A percentile compares a stretch with the other conserved stretches of the same genome.
Evolutionary conservation across 441 rosid species (phyloP).

Genomic region (Arabidopsis hybrid): DNA sequence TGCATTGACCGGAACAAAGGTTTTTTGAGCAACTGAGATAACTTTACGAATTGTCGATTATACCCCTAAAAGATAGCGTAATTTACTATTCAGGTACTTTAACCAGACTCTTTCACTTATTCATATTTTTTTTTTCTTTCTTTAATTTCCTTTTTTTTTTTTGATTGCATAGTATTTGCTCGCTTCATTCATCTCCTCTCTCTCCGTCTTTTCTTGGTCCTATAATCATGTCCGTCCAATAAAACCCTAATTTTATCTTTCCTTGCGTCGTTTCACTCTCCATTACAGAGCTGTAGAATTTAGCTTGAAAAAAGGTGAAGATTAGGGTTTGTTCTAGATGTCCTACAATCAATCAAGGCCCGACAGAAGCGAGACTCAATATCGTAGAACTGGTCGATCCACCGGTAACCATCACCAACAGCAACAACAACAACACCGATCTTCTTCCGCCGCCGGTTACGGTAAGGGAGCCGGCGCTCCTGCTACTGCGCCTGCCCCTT

Average conservation of each 20-base stretch:
- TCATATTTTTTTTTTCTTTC: background rate
- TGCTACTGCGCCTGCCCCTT: slow-evolving; percentile 71
- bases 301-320: slow-evolving; percentile 28
- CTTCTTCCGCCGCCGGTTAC: slow-evolving; percentile 69
- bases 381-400: slow-evolving; percentile 77
- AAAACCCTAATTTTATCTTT: slow-evolving; percentile 56
- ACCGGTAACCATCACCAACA: slow-evolving; percentile 63
- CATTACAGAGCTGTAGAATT: slow-evolving; percentile 41
- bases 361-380: slow-evolving; percentile 77
- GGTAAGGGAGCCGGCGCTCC: slow-evolving; percentile 74
- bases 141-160: background rate
- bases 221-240: slow-evolving; percentile 53
- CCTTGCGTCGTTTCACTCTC: slow-evolving; percentile 46
- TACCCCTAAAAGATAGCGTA: background rate
- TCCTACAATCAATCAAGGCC: slow-evolving; percentile 96
- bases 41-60: rapidly evolving
- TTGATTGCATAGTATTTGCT: background rate
- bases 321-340: slow-evolving; percentile 69
- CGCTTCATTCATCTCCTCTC: slow-evolving; percentile 23
- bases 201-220: slow-evolving; percentile 41
- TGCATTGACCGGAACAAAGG: slow-evolving; percentile 53
- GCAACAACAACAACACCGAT: slow-evolving; percentile 45
- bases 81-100: slow-evolving; percentile 12
- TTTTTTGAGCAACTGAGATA: background rate
- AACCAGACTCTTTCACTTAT: slow-evolving; percentile 36